A percentile compares a stretch with the other conserved stretches of the same genome.
Evolutionary conservation across 1,284 basidiomycete genomes (phyloP).

Genomic region (Grifola frondosa): DNA sequence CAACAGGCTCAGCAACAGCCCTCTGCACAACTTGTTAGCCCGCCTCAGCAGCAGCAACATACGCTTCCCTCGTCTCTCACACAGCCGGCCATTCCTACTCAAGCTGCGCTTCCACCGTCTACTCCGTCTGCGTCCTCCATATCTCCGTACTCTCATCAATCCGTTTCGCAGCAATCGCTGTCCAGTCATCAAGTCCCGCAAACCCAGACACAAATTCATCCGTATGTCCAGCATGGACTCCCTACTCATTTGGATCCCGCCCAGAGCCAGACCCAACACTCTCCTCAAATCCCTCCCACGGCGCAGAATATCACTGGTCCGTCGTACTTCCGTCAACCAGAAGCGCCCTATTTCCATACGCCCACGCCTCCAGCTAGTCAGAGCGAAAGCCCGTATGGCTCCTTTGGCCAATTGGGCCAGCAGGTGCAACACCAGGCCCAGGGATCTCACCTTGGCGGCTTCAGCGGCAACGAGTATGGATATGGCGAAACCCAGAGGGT

Average conservation of each 20-base stretch:
- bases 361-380: constrained; percentile 70
- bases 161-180: constrained; percentile 29
- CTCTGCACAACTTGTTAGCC: constrained; percentile 21
- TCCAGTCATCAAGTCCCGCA: constrained; percentile 42
- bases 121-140: constrained; percentile 35
- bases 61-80: constrained; percentile 39
- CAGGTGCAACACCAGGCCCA: constrained; percentile 50
- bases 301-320: constrained; percentile 39
- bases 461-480: constrained; percentile 60
- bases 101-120: constrained; percentile 25
- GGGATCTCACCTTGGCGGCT: constrained; percentile 56
- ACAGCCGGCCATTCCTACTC: constrained; percentile 35
- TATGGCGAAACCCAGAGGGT: constrained; percentile 67
- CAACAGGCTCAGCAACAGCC: constrained; percentile 41
- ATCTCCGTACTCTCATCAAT: constrained; percentile 41
- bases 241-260: constrained; percentile 61
- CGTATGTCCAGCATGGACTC: constrained; percentile 63
- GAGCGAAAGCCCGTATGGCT: constrained; percentile 59
- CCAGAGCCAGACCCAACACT: constrained; percentile 41
- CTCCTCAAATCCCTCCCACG: constrained; percentile 34
- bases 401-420: constrained; percentile 62
- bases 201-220: constrained; percentile 37
- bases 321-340: constrained; percentile 66
- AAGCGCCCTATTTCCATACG: constrained; percentile 70
- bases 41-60: constrained; percentile 40